Conservation (phyloP, 208 protist species). For the Acanthamoeba healyi region DNA sequence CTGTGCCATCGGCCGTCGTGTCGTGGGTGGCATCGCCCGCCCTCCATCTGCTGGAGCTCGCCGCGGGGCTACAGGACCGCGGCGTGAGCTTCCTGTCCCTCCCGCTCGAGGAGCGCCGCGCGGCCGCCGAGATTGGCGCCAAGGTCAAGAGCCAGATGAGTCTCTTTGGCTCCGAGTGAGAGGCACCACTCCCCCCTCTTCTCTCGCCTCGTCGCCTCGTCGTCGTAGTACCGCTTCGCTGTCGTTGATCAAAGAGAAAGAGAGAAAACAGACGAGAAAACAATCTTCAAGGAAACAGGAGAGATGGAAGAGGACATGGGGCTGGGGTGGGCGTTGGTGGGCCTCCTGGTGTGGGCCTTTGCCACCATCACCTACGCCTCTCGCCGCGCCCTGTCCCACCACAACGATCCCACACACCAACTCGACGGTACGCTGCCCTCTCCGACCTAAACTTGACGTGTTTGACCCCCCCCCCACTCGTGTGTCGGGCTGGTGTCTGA, state of each 20-base stretch:
- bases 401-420: neutral
- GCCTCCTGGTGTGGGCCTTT: neutral
- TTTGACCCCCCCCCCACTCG: too few species aligned
- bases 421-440: conserved; percentile 3
- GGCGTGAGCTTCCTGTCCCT: conserved; percentile 55
- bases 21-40: conserved; percentile 38
- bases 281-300: too few species aligned
- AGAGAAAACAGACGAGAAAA: neutral
- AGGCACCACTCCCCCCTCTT: too few species aligned
- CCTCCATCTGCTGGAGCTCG: conserved; percentile 22
- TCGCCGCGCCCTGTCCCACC: neutral
- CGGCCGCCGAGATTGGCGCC: conserved; percentile 33
- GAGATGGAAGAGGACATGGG: neutral
- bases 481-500: too few species aligned
- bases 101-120: conserved; percentile 35
- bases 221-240: too few species aligned
- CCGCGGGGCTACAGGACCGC: neutral
- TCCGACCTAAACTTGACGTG: neutral
- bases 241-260: too few species aligned
- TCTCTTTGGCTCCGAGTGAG: conserved; percentile 35
- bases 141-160: conserved; percentile 48
- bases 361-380: conserved; percentile 2
- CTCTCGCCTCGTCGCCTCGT: too few species aligned
- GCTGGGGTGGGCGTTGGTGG: neutral
- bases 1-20: neutral